Conservation (phyloP, 2,329 filamentous ascomycete genomes). For the Colletotrichum godetiae region DNA sequence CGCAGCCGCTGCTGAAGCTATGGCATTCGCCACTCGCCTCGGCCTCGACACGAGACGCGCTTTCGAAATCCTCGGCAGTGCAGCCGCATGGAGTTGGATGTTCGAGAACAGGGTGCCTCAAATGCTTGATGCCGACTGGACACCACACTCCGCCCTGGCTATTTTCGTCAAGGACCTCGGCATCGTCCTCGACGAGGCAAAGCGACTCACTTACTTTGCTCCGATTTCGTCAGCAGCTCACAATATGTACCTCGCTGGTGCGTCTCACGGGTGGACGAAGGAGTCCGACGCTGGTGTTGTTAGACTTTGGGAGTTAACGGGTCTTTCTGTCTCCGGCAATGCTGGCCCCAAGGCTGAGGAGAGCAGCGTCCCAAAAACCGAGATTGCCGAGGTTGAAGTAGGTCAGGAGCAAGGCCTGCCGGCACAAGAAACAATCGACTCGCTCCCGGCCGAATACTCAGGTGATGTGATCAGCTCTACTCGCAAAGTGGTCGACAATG, state of each 20-base stretch:
- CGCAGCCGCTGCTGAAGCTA: slow-evolving; percentile 64
- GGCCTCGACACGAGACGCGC: slow-evolving; percentile 62
- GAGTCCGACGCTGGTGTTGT: slow-evolving; percentile 49
- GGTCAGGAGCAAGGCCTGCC: slow-evolving; percentile 31
- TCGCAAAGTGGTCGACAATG: slow-evolving; percentile 33
- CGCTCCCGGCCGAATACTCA: slow-evolving; percentile 39
- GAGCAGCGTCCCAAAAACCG: background rate
- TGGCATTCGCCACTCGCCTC: slow-evolving; percentile 64
- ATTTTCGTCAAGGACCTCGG: slow-evolving; percentile 50
- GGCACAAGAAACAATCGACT: slow-evolving; percentile 38
- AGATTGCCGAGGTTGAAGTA: background rate
- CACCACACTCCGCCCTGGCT: slow-evolving; percentile 46
- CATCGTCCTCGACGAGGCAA: slow-evolving; percentile 46
- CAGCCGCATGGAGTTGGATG: slow-evolving; percentile 50
- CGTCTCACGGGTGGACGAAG: slow-evolving; percentile 44
- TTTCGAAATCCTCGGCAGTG: slow-evolving; percentile 57
- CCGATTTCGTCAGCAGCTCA: slow-evolving; percentile 45
- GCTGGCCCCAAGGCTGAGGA: slow-evolving; percentile 16
- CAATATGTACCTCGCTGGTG: slow-evolving; percentile 47
- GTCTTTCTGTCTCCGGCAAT: slow-evolving; percentile 38
- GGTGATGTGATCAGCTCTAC: slow-evolving; percentile 39
- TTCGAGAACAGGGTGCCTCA: slow-evolving; percentile 49
- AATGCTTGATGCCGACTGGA: slow-evolving; percentile 50
- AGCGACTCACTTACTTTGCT: slow-evolving; percentile 41
- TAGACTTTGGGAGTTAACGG: slow-evolving; percentile 50